Conservation (phyloP, 352 stramenopile genomes). For the Saprolegnia parasitica region DNA sequence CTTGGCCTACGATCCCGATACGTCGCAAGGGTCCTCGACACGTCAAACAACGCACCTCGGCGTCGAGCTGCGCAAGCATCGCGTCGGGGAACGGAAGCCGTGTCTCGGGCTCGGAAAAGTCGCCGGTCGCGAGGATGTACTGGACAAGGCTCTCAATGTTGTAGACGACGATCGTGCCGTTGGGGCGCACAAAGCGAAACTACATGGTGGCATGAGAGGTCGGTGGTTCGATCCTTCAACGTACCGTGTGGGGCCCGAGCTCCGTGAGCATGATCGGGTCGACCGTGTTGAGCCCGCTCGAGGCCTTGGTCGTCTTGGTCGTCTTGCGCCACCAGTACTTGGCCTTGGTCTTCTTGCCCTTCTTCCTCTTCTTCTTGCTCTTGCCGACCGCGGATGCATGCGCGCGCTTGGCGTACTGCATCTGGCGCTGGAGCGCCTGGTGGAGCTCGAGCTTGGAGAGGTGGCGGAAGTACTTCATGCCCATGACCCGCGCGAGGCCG, state of each 20-base stretch:
- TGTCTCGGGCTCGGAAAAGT: slow-evolving; percentile 86
- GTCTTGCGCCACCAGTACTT: slow-evolving; percentile 28
- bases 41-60: slow-evolving; percentile 40
- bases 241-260: slow-evolving; percentile 68
- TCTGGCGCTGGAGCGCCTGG: slow-evolving; percentile 65
- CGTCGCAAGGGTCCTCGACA: slow-evolving; percentile 29
- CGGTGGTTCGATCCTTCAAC: slow-evolving; percentile 15
- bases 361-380: slow-evolving; percentile 26
- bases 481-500: slow-evolving; percentile 57
- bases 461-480: slow-evolving; percentile 80
- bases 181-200: slow-evolving; percentile 80
- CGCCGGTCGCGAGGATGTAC: slow-evolving; percentile 83
- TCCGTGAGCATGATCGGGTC: slow-evolving; percentile 87
- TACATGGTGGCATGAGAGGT: slow-evolving; percentile 32
- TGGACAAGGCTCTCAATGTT: slow-evolving; percentile 83
- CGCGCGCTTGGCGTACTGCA: slow-evolving; percentile 21
- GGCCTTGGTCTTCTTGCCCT: slow-evolving; percentile 4
- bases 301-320: slow-evolving; percentile 55
- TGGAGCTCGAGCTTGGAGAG: slow-evolving; percentile 78
- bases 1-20: slow-evolving; percentile 46
- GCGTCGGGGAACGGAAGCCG: slow-evolving; percentile 82
- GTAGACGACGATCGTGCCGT: slow-evolving; percentile 80
- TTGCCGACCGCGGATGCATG: slow-evolving; percentile 10
- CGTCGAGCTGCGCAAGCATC: slow-evolving; percentile 68
- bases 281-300: slow-evolving; percentile 51